Evolutionary conservation across 1,139 yeast species (phyloP).

Genomic region (Meyerozyma carpophila): DNA sequence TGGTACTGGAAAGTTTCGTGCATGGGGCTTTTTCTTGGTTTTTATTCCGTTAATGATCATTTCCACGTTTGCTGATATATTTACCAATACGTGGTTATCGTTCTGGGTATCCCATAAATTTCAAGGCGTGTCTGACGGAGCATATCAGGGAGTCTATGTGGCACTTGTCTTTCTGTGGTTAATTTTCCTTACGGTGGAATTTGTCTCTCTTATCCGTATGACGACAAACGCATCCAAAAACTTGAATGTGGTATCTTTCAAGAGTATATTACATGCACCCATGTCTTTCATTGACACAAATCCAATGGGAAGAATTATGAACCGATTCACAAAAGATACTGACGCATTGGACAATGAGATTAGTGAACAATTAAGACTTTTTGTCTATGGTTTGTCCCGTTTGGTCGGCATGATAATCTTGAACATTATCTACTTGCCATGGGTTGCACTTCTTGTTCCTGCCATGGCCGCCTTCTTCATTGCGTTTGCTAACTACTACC

Average conservation of each 20-base stretch:
- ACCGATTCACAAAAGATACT: slow-evolving; percentile 14
- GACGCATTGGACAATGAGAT: slow-evolving; percentile 14
- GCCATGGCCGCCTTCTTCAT: slow-evolving; percentile 30
- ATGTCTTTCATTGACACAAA: slow-evolving; percentile 14
- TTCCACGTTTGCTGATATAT: slow-evolving; percentile 7
- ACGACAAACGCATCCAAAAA: slow-evolving; percentile 38
- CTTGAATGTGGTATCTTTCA: slow-evolving; percentile 43
- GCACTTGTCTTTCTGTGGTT: slow-evolving; percentile 37
- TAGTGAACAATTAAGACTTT: slow-evolving; percentile 11
- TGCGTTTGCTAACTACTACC: slow-evolving; percentile 44
- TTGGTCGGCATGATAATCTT: slow-evolving; percentile 11
- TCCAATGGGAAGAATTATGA: slow-evolving; percentile 13
- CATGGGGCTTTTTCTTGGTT: slow-evolving; percentile 9
- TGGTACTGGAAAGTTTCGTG: slow-evolving; percentile 26
- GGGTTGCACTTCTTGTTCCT: slow-evolving; percentile 39
- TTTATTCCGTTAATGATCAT: background rate
- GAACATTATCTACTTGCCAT: slow-evolving; percentile 12
- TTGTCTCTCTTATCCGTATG: slow-evolving; percentile 50
- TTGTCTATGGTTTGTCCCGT: slow-evolving; percentile 9
- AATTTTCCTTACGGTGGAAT: slow-evolving; percentile 44
- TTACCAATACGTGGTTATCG: slow-evolving; percentile 12
- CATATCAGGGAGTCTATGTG: slow-evolving; percentile 27
- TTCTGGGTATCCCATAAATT: slow-evolving; percentile 11
- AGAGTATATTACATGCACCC: slow-evolving; percentile 40
- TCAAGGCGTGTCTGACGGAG: slow-evolving; percentile 5